Evolutionary conservation across 1,139 yeast genomes (phyloP).

Genomic region (Yamadazyma taylorii): DNA sequence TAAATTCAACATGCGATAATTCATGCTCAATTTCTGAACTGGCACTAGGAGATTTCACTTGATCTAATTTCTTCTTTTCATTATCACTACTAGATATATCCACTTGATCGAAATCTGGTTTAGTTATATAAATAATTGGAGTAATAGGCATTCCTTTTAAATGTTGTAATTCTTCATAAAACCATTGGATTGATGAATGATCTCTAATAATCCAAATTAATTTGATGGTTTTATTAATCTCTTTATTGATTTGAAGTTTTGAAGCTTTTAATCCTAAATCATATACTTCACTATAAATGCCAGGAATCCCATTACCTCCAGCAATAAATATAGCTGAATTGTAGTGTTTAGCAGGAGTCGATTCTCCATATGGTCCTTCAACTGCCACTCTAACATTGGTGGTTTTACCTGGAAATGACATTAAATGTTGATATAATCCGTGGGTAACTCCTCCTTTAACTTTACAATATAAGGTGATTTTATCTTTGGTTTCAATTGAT

Average conservation of each 20-base stretch:
- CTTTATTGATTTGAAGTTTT: constrained; percentile 9
- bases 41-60: constrained; percentile 1
- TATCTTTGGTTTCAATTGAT: constrained; percentile 20
- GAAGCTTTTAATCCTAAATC: constrained; percentile 20
- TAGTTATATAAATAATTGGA: constrained; percentile 33
- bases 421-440: constrained; percentile 30
- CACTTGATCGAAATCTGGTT: constrained; percentile 18
- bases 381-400: constrained; percentile 33
- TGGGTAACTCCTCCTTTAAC: constrained; percentile 42
- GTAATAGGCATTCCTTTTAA: constrained; percentile 26
- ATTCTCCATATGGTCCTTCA: constrained; percentile 45
- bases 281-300: constrained; percentile 39
- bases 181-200: constrained; percentile 32
- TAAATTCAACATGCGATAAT: constrained; percentile 29
- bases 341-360: constrained; percentile 28
- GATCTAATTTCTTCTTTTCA: constrained; percentile 8
- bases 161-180: constrained; percentile 30
- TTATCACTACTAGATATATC: constrained; percentile 6
- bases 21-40: constrained; percentile 14
- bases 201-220: constrained; percentile 41
- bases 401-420: constrained; percentile 24
- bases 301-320: constrained; percentile 47
- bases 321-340: constrained; percentile 39
- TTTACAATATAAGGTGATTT: constrained; percentile 31
- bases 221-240: constrained; percentile 24